Base-by-base conservation (phyloP, 208 protist species). In the Crithidia mellificae region DNA sequence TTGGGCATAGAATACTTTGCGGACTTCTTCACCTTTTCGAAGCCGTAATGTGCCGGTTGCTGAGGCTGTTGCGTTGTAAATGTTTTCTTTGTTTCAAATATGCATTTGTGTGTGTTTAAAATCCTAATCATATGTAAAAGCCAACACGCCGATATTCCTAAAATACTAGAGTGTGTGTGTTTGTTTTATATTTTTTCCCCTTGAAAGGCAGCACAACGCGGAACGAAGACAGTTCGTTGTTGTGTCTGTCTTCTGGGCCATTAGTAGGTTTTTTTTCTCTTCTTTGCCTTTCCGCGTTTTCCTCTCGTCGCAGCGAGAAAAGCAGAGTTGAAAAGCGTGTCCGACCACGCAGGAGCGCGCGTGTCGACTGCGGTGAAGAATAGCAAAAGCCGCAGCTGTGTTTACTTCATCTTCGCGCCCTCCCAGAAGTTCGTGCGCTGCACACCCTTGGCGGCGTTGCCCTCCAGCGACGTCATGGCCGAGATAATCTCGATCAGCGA, bases 401-500 rank as follows among this genome's bases (percentile, higher is more conserved):
- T 9, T 76, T 85, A 92, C 76, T 81, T 90, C 41, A 64, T 70
- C 47, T 72, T 78, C 49, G 66, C 58, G 47, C 80, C 76, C 62
- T 94, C 86, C 91, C 91, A 96, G 79, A 96, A 96, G 36, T 92
- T 88, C 66, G 59, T 84, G 34, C 87, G 83, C 76, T 82, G 81
- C 38, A 96, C 85, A 19, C 87, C 85, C 79, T 90, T 94, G 5
- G 83, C 84, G 24, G 84, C 52, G 57, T 79, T 91, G 55, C 91
- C 84, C 75, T 92, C 87, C n/a, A 96, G 73, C 47, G 91, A 92
- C 59, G 87, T 93, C 91, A 96, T 94, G 34, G 91, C 89, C 3
- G 87, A 93, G 57, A 96, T 86, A 86, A 96, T 93, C 74, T 96
- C 91, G 54, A 96, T 94, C 20, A 96, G 80, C 14, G 88, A 87